Base-by-base conservation (phyloP, 345 rosid species). In the Syzygium aqueum region DNA sequence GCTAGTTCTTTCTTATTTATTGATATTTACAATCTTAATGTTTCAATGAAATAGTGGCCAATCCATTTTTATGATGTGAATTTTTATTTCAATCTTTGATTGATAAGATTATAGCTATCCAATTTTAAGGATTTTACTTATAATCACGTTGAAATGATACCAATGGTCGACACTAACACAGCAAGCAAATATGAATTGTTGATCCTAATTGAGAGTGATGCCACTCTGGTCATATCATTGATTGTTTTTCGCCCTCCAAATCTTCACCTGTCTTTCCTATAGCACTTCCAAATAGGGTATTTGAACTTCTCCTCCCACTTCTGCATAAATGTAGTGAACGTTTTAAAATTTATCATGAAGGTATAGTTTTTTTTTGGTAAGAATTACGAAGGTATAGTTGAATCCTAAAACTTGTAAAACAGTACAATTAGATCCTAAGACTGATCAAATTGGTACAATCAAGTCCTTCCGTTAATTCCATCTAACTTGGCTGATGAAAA, bases 121-220 rank as follows among this genome's bases (percentile, higher is more conserved):
- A 33, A 73, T 9, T 67, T 33, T 21, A 17, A 17, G 46, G 80
- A 19, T 73, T 17, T 2, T 17, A 33, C 5, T 17, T 5, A 73
- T 33, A 19, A 4, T 33, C 1, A 73, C 37, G 25, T 33, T 19
- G 14, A 0, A 9, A 73, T 73, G 22, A 73, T 19, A 19, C 19
- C 0, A 73, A 33, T 73, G 13, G 11, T 33, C 0, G 2, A 73
- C 11, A 73, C 43, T 17, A 33, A 73, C 14, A 17, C 0, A 0
- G 5, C 11, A 73, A 2, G 0, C 1, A 33, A 33, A 33, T 73
- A 17, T 0, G 3, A 67, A 67, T 67, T 30, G 46, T 1, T 19
- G 8, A 8, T 4, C 7, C 7, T 17, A 67, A 8, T 19, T 0
- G 23, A 67, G 49, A 67, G 80, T 1, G 46, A 73, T 33, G 80